These are phyloP conservation scores for Leishmania martiniquensis DNA, from an alignment of 208 protist genomes.

Conservation along the genomic window DNA sequence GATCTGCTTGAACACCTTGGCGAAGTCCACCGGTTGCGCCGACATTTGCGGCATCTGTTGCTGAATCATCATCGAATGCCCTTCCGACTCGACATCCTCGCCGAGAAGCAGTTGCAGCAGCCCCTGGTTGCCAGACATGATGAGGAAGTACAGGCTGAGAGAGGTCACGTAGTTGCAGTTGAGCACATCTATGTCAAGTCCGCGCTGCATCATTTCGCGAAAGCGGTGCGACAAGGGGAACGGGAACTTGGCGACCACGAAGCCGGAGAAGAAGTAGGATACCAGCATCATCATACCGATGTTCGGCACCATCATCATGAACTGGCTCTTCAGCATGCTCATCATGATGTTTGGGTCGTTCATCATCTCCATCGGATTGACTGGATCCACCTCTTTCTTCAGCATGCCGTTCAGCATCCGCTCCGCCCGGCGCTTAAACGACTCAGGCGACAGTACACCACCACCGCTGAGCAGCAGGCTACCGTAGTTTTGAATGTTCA, in stretches of 20 bases:
- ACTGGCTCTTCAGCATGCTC: slow-evolving; percentile 96
- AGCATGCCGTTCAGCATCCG: slow-evolving; percentile 53
- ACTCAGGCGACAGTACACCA: slow-evolving; percentile 50
- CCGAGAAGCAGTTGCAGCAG: slow-evolving; percentile 94
- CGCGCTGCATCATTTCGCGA: slow-evolving; percentile 95
- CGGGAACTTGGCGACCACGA: slow-evolving; percentile 96
- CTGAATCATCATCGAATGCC: slow-evolving; percentile 48
- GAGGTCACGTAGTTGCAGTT: slow-evolving; percentile 97
- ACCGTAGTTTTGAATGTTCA: slow-evolving; percentile 74
- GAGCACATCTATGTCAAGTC: slow-evolving; percentile 93
- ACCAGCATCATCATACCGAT: slow-evolving; percentile 96
- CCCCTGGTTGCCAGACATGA: slow-evolving; percentile 94
- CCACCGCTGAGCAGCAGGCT: slow-evolving; percentile 60
- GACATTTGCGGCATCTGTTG: slow-evolving; percentile 60
- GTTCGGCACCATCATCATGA: slow-evolving; percentile 94
- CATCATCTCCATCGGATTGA: slow-evolving; percentile 94
- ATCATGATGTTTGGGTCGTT: slow-evolving; percentile 92
- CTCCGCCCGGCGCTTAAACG: slow-evolving; percentile 73
- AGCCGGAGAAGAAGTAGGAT: slow-evolving; percentile 96
- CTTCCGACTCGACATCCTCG: slow-evolving; percentile 54
- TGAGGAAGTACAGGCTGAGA: slow-evolving; percentile 96
- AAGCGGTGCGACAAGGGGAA: slow-evolving; percentile 95
- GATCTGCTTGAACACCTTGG: slow-evolving; percentile 82
- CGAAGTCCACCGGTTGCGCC: slow-evolving; percentile 72
- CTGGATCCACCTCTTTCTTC: slow-evolving; percentile 62